phyloP scores from a whole-genome alignment of 306 rosid species.

The Arachis stenosperma region DNA sequence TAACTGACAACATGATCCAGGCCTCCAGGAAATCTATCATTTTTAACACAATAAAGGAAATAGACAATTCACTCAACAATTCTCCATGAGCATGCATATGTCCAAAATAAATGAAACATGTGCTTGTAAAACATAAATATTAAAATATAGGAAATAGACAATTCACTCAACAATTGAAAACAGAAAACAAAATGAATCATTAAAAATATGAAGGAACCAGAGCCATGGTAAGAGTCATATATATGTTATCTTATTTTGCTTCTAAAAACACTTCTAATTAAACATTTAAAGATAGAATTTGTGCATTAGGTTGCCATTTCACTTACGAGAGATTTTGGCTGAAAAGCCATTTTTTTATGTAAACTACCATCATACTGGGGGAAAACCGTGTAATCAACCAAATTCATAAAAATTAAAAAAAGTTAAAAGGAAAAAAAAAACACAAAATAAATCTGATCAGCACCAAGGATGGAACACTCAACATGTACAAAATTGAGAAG shows the following conservation, averaged over 20 bases:
- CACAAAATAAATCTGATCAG: background rate
- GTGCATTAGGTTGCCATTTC: too few relatives aligned
- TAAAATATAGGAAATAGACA: slow-evolving; percentile 1
- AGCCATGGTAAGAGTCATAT: background rate
- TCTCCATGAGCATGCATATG: slow-evolving; percentile 26
- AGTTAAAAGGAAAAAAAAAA: too few relatives aligned
- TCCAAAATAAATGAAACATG: slow-evolving; percentile 10
- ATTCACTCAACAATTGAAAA: background rate
- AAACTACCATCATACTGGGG: too few relatives aligned
- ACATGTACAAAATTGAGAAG: slow-evolving; percentile 12
- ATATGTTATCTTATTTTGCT: background rate
- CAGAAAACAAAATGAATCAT: slow-evolving; percentile 15
- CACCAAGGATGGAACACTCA: slow-evolving; percentile 21
- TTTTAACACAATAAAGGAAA: slow-evolving; percentile 20
- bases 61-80: too few relatives aligned
- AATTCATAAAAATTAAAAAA: background rate
- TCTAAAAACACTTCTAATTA: background rate
- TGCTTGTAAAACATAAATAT: background rate
- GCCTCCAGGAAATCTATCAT: slow-evolving; percentile 1
- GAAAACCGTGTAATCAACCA: background rate
- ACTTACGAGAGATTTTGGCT: background rate
- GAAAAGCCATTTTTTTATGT: background rate
- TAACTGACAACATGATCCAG: slow-evolving; percentile 21
- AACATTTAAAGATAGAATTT: background rate
- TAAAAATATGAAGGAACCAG: too few relatives aligned